Evolutionary conservation across 2,329 filamentous ascomycete species (phyloP), one percentile per base, ranked within the genome.

Genomic region (Myrmaecium sp.): DNA sequence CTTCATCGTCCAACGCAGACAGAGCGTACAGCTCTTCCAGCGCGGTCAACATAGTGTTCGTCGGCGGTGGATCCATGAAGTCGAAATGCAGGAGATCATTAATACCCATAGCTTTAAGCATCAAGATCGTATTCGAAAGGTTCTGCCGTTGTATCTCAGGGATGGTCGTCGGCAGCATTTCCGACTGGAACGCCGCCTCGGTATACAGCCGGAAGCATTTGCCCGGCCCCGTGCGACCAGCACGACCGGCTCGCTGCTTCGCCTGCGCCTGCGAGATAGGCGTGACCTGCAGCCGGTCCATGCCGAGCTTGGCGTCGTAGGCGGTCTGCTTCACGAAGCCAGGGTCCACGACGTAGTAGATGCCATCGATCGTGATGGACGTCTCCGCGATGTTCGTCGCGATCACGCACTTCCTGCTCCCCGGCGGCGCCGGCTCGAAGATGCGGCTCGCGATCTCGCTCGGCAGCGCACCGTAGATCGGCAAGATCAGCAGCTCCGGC

Each of bases 51-150:
- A 95, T 94, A 8, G 89, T 95, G 43, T 95, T 94, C 16, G 89
- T 89, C 0, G 89, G 89, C 0, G 89, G 89, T 0, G 89, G 84
- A 43, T 98, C 89, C 86, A 98, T 95, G 43, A 98, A 98, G 54
- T 95, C 86, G 43, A 98, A 98, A 46, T 92, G 83, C 8, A 98
- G 64, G 2, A 98, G 62, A 46, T 98, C 89, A 45, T 98, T 95
- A 52, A 98, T 95, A 3, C 91, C 89, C 83, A 98, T 95, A 0
- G 89, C 89, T 49, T 98, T 98, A 26, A 98, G 67, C 79, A 94
- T 93, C 24, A 98, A 65, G 49, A 98, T 95, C 0, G 86, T 94
- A 39, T 79, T 74, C 0, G 82, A 79, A 28, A 98, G 47, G 42
- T 98, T 98, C 49, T 94, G 82, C 1, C 89, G 68, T 47, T 98